Evolutionary conservation across 768 basidiomycete species (phyloP), one percentile per base, ranked within the genome.

Genomic region (Phlegmacium glaucopus): DNA sequence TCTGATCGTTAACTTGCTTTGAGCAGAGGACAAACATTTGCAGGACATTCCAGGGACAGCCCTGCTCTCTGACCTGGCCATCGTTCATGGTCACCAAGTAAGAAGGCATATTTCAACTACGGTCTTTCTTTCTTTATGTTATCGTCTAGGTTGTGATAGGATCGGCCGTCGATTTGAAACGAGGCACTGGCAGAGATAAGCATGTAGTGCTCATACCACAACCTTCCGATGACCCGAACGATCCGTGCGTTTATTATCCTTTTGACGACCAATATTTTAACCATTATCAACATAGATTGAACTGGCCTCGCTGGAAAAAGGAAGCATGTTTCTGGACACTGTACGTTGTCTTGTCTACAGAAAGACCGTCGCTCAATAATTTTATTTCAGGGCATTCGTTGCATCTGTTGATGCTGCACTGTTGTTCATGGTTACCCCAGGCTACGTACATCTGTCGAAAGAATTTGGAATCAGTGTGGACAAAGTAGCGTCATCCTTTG

Each of bases 301-400:
- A 74, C 47, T 74, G 72, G 72, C 70, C 72, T 8, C 50, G 57
- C 43, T 74, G 72, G 72, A 70, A 68, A 58, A 74, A 74, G 44
- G 72, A 74, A 47, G 67, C 69, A 1, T 71, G 72, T 50, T 74
- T 75, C 54, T 74, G 72, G 70, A 69, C 72, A 9, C 51, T 74
- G 72, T 71, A 45, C 38, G 64, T 51, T 6, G 30, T 32, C 10
- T 15, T 36, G 18, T 26, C 30, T 18, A 9, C 6, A 7, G 13
- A 11, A 22, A 11, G 12, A 10, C 28, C 16, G 17, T 37, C 16
- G 38, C 4, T n/a, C 38, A 9, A 8, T 50, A 15, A 22, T 17
- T 3, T 17, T 9, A 16, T 37, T 49, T 26, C 38, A 72, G 71
- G 29, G 67, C 66, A 9, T 72, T 72, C 53, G 64, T 69, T 8